These are phyloP conservation scores for Zygnema cylindricum DNA, from an alignment of 139 green algal species.

Conservation along the genomic window DNA sequence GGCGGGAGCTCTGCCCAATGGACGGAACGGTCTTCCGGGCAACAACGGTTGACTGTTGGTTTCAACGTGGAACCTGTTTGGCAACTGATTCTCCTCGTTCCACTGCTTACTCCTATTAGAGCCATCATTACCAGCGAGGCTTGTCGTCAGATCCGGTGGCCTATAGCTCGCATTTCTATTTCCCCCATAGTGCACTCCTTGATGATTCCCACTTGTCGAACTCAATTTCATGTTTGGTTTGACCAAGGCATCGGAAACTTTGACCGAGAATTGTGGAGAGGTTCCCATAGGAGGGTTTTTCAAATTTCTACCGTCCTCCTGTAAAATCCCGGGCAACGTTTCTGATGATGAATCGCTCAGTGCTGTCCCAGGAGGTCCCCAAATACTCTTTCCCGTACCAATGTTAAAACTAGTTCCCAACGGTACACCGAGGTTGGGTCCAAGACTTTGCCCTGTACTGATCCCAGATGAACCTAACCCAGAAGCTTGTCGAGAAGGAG, in stretches of 20 bases:
- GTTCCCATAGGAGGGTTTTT: neutral
- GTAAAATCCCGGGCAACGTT: neutral
- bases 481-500: neutral
- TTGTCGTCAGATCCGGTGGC: neutral
- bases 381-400: neutral
- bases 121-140: neutral
- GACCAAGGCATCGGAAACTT: neutral
- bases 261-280: neutral
- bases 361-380: neutral
- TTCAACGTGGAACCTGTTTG: neutral
- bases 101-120: neutral
- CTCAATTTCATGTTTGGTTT: neutral
- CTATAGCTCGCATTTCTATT: neutral
- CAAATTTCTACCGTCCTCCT: neutral
- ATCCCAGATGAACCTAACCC: neutral
- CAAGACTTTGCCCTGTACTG: neutral
- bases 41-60: neutral
- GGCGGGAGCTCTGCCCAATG: conserved; percentile 3
- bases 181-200: neutral
- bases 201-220: neutral
- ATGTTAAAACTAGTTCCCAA: neutral
- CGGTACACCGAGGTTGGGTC: neutral
- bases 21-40: no score
- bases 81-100: neutral
- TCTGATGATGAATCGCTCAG: neutral